Base-by-base conservation (phyloP, 140 eudicot species). In the Cichorium intybus region DNA sequence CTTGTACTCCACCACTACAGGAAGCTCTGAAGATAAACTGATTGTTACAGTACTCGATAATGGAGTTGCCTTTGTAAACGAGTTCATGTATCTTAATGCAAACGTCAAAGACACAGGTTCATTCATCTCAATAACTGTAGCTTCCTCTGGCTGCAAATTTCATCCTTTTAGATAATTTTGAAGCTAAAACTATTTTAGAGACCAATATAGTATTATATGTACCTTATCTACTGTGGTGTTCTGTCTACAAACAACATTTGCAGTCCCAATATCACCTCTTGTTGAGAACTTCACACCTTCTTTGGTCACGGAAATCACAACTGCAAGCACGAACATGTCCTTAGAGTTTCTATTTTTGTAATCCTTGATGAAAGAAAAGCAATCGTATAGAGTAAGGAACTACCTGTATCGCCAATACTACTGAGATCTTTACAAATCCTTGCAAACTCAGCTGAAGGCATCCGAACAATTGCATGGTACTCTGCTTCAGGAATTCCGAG, bases 371-470 rank as follows among this genome's bases (percentile, higher is more conserved):
- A 33, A 21, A 24, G 17, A 29, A 17, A 60, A 9, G 46, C 66
- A 70, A 21, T 58, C 49, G 31, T 18, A 27, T 20, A 5, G 6
- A 59, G n/a, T 6, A 3, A 31, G 17, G 15, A 22, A 21, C 16
- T 71, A 82, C 88, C 88, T 49, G 88, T 82, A 67, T 82, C 88
- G 21, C 88, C 88, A 46, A 82, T 78, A 39, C 88, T 82, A 55
- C 88, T 82, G 28, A 82, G 79, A 82, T 82, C 88, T 75, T 67
- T 82, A 60, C 88, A 82, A 15, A 82, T 82, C 68, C 84, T 82
- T 5, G 84, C 84, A 71, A 82, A 82, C 64, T 82, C 84, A 5
- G 77, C 16, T 24, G 88, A 82, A 57, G 84, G 84, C 88, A 82
- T 78, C 48, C 84, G 63, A 11, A 82, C 88, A 71, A 79, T 82